Conservation (phyloP, 2,329 filamentous ascomycete species). For the Stemphylium lycopersici region DNA sequence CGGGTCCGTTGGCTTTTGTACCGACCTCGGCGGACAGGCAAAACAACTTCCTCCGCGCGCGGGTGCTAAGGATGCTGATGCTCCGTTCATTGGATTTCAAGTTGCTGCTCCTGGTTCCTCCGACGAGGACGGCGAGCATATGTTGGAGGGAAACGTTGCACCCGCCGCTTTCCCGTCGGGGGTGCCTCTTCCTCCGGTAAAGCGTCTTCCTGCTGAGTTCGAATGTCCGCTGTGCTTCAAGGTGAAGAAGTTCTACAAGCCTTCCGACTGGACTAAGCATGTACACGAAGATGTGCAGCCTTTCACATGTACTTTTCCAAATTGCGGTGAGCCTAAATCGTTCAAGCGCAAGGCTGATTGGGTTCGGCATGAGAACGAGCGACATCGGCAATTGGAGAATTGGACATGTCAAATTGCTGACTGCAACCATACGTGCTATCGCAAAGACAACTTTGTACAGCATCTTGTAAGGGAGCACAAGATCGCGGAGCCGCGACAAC, state of each 20-base stretch:
- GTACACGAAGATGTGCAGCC: slow-evolving; percentile 93
- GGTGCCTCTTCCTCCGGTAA: slow-evolving; percentile 81
- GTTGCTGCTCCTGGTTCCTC: slow-evolving; percentile 61
- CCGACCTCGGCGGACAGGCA: slow-evolving; percentile 69
- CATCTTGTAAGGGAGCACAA: slow-evolving; percentile 93
- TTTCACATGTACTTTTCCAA: slow-evolving; percentile 88
- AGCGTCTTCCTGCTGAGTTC: slow-evolving; percentile 79
- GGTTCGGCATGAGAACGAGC: slow-evolving; percentile 93
- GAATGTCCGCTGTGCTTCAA: slow-evolving; percentile 89
- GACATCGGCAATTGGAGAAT: slow-evolving; percentile 87
- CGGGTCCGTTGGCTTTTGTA: slow-evolving; percentile 66
- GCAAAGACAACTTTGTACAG: slow-evolving; percentile 91
- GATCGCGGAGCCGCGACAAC: slow-evolving; percentile 78
- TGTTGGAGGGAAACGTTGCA: slow-evolving; percentile 70
- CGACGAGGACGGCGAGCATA: slow-evolving; percentile 70
- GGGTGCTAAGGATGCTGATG: slow-evolving; percentile 65
- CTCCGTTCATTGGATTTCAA: slow-evolving; percentile 60
- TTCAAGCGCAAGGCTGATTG: slow-evolving; percentile 97
- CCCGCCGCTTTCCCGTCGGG: slow-evolving; percentile 78
- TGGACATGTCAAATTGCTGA: slow-evolving; percentile 85
- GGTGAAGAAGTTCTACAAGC: slow-evolving; percentile 84
- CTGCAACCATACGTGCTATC: slow-evolving; percentile 81
- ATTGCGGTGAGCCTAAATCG: slow-evolving; percentile 82
- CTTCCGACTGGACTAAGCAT: slow-evolving; percentile 96
- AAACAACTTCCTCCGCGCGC: slow-evolving; percentile 65